Base-by-base conservation (phyloP, 495 filamentous ascomycete species). In the Penicillium coffeae region DNA sequence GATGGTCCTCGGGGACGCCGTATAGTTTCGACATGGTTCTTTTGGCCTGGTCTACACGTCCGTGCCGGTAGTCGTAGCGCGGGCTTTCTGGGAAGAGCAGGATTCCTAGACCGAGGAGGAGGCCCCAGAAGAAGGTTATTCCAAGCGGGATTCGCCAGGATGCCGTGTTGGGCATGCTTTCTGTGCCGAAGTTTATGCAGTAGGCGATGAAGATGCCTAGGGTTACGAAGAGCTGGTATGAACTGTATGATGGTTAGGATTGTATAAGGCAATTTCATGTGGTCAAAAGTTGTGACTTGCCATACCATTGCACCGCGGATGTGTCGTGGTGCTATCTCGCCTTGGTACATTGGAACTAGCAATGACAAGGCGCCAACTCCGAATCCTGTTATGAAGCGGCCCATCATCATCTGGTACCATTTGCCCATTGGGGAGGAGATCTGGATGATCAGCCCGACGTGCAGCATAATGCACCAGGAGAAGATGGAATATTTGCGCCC, bases 181-280 rank as follows among this genome's bases (percentile, higher is more conserved):
- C 73, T 3, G 88, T 89, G 21, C 86, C 88, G 54, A 72, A 92
- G 57, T 92, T 89, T 68, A 92, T 81, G 67, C 84, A 84, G 59
- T 88, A 79, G 42, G 87, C 84, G 7, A 82, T 73, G 66, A 89
- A 88, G 55, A 92, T 93, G 30, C 89, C 89, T 38, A 89, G 65
- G 0, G 89, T 92, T 64, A 94, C 86, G 70, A 92, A 89, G 5
- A 93, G 74, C 66, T 93, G 88, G 66, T 94, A 92, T 59, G 65
- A 65, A 36, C 67, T 67, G 39, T 15, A 20, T 30, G n/a, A 36
- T 1, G n/a, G 38, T 21, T 27, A 25, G 38, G 33, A 8, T 8
- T 38, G 10, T 18, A 18, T 16, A 9, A 13, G 40, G 27, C 16
- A 12, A 25, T 4, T 10, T 1, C 8, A 13, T 37, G 27, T 4